phyloP scores from a whole-genome alignment of 2,329 filamentous ascomycete genomes.

The Penicillium rolfsii region DNA sequence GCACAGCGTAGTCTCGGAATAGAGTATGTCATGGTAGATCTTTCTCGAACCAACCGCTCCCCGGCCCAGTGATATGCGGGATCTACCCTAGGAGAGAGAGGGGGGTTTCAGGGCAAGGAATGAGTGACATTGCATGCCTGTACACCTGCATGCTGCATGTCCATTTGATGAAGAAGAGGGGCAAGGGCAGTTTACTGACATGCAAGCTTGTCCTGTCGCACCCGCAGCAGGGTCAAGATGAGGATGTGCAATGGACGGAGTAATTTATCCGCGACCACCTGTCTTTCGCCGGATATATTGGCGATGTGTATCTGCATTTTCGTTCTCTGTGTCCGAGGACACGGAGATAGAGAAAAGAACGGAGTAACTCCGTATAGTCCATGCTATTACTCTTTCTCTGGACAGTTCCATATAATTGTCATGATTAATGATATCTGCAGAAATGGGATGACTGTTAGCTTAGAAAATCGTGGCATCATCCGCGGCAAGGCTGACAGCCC shows the following conservation, averaged over 20 bases:
- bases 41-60: constrained; percentile 21
- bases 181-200: background rate
- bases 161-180: constrained; percentile 9
- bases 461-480: constrained; percentile 8
- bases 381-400: background rate
- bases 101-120: constrained; percentile 1
- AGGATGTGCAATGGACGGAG: constrained; percentile 24
- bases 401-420: background rate
- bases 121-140: constrained; percentile 4
- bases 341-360: background rate
- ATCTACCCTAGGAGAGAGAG: constrained; percentile 21
- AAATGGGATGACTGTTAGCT: constrained; percentile 4
- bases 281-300: background rate
- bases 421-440: background rate
- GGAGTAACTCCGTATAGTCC: background rate
- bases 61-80: constrained; percentile 25
- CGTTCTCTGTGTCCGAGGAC: background rate
- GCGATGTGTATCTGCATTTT: background rate
- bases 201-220: constrained; percentile 11
- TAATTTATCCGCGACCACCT: background rate
- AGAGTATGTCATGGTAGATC: constrained; percentile 21
- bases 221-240: constrained; percentile 14
- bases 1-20: background rate
- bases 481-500: constrained; percentile 8
- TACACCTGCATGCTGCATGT: constrained; percentile 6